Percentiles rank a stretch among this genome's conserved stretches.
phyloP scores from a whole-genome alignment of 2,329 filamentous ascomycete species.

The Aspergillus brasiliensis region DNA sequence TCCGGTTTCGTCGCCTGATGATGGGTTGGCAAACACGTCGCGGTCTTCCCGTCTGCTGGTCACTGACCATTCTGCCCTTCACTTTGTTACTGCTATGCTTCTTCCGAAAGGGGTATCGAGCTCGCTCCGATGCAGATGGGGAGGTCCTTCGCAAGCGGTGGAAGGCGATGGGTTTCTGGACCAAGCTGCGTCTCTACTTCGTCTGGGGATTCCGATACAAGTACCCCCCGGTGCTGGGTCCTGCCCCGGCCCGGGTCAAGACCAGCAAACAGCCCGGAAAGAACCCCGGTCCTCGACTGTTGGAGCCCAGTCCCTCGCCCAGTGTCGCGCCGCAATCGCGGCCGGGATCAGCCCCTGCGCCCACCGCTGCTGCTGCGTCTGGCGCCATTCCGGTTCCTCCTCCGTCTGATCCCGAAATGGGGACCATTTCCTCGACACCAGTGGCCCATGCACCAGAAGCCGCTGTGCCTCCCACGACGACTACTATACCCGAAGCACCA shows the following conservation, averaged over 20 bases:
- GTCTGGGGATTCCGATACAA: slow-evolving; percentile 33
- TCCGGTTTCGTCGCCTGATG: slow-evolving; percentile 37
- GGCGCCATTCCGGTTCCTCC: background rate
- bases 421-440: background rate
- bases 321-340: slow-evolving; percentile 8
- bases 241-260: slow-evolving; percentile 26
- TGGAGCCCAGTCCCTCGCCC: slow-evolving; percentile 2
- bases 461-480: background rate
- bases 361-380: background rate
- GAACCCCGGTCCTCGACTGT: slow-evolving; percentile 27
- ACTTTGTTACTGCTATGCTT: slow-evolving; percentile 25
- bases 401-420: background rate
- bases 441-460: background rate
- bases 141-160: slow-evolving; percentile 28
- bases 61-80: slow-evolving; percentile 25
- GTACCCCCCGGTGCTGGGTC: slow-evolving; percentile 32
- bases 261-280: slow-evolving; percentile 24
- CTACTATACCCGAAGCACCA: background rate
- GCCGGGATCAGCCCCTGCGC: background rate
- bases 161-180: slow-evolving; percentile 28
- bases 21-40: slow-evolving; percentile 37
- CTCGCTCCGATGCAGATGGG: slow-evolving; percentile 30
- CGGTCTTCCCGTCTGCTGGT: slow-evolving; percentile 35
- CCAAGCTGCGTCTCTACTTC: slow-evolving; percentile 30
- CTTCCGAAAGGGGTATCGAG: slow-evolving; percentile 31